Evolutionary conservation across 2,329 filamentous ascomycete species (phyloP).

Genomic region (Knufia fluminis): DNA sequence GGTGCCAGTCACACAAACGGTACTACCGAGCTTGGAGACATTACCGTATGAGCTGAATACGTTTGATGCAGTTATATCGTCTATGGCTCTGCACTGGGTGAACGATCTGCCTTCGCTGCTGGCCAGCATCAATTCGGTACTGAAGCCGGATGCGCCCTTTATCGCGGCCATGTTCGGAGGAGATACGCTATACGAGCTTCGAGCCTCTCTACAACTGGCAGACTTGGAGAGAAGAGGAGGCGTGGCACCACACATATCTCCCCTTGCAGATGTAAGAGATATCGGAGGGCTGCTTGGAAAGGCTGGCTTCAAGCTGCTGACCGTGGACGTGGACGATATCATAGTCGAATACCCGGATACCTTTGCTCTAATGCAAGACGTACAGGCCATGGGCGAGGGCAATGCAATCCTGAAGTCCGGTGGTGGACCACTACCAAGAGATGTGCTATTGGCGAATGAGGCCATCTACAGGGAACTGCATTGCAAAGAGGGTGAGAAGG

Average conservation of each 20-base stretch:
- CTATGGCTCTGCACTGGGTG: slow-evolving; percentile 88
- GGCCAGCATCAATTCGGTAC: slow-evolving; percentile 70
- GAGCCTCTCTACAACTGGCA: slow-evolving; percentile 84
- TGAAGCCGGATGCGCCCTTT: slow-evolving; percentile 87
- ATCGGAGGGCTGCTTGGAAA: slow-evolving; percentile 77
- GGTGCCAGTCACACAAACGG: slow-evolving; percentile 65
- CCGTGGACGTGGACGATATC: slow-evolving; percentile 95
- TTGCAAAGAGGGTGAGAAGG: slow-evolving; percentile 52
- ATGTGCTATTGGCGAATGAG: slow-evolving; percentile 79
- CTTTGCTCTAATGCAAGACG: slow-evolving; percentile 83
- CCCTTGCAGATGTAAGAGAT: slow-evolving; percentile 83
- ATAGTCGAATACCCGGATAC: slow-evolving; percentile 87
- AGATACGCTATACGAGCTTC: slow-evolving; percentile 85
- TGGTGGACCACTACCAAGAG: slow-evolving; percentile 69
- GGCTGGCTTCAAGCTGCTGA: slow-evolving; percentile 89
- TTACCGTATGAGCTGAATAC: slow-evolving; percentile 66
- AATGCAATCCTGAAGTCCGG: slow-evolving; percentile 67
- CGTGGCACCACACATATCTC: slow-evolving; percentile 81
- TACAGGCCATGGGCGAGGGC: slow-evolving; percentile 92
- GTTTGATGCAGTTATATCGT: slow-evolving; percentile 87
- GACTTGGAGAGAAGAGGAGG: slow-evolving; percentile 87
- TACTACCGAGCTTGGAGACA: slow-evolving; percentile 58
- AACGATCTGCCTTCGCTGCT: slow-evolving; percentile 87
- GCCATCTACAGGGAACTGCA: slow-evolving; percentile 83
- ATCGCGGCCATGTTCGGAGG: slow-evolving; percentile 95